Percentiles rank a stretch among this genome's conserved stretches.
These are phyloP conservation scores for Phytophthora nicotianae DNA, from an alignment of 352 stramenopile species.

Conservation along the genomic window DNA sequence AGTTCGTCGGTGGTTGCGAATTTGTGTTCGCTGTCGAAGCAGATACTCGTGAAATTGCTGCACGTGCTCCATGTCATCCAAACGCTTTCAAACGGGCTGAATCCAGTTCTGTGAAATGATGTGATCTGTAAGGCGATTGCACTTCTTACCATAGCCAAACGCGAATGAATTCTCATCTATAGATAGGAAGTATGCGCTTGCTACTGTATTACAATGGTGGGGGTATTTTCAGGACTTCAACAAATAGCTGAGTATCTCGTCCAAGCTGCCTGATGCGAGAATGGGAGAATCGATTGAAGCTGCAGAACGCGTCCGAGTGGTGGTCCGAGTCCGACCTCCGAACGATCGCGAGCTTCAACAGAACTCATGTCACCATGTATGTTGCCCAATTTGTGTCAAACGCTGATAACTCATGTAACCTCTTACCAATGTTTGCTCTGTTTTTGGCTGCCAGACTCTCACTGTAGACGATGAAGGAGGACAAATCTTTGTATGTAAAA, in stretches of 20 bases:
- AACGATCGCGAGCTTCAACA: conserved; percentile 71
- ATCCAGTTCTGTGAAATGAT: conserved; percentile 3
- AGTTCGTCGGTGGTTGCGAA: conserved; percentile 46
- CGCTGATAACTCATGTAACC: not conserved
- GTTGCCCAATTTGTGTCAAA: too few species aligned
- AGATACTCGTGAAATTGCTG: conserved; percentile 44
- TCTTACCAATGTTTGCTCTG: not conserved
- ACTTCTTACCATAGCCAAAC: not conserved
- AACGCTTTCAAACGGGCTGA: conserved; percentile 7
- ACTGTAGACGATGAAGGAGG: conserved; percentile 39
- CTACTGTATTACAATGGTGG: not conserved
- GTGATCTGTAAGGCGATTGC: conserved; percentile 3
- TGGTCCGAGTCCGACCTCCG: conserved; percentile 77
- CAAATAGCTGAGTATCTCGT: not conserved
- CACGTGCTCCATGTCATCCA: conserved; percentile 41
- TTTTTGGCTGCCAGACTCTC: conserved; percentile 29
- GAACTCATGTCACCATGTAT: conserved; percentile 35
- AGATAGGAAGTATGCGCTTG: conserved; percentile 19
- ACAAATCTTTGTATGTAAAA: conserved; percentile 59
- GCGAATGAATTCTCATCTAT: conserved; percentile 8
- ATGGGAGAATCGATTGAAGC: conserved; percentile 45
- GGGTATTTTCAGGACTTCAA: conserved; percentile 18
- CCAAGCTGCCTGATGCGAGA: conserved; percentile 8
- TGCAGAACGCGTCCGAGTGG: conserved; percentile 72
- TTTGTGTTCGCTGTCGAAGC: conserved; percentile 51